These are phyloP conservation scores for Botrytis galanthina DNA, from an alignment of 2,329 filamentous ascomycete species.

Conservation along the genomic window DNA sequence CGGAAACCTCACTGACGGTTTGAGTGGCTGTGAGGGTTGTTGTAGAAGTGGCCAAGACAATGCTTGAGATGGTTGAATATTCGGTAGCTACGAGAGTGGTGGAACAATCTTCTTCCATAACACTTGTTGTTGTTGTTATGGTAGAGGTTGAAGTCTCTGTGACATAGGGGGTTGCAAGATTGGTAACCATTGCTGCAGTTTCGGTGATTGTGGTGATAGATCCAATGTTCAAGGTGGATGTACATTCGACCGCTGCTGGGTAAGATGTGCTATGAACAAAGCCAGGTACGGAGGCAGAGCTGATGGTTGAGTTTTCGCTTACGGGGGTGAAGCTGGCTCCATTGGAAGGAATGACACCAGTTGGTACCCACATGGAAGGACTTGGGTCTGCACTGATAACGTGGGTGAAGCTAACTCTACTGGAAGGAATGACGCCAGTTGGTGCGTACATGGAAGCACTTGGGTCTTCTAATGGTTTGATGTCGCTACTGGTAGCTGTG, in stretches of 20 bases:
- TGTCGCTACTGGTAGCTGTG: not conserved
- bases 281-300: not conserved
- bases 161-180: not conserved
- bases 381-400: not conserved
- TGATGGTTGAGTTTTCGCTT: not conserved
- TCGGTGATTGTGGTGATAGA: not conserved
- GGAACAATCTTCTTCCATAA: not conserved
- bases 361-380: not conserved
- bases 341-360: not conserved
- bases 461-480: not conserved
- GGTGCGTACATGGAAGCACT: not conserved
- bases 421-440: not conserved
- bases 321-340: not conserved
- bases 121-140: not conserved
- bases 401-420: not conserved
- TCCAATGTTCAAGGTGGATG: not conserved
- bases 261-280: not conserved
- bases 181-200: not conserved
- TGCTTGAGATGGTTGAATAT: not conserved
- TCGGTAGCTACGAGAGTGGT: not conserved
- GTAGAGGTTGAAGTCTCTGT: constrained; percentile 1
- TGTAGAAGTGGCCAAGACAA: not conserved
- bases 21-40: not conserved
- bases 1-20: not conserved
- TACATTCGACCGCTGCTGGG: not conserved